Conservation (phyloP, 495 filamentous ascomycete genomes). For the Bryoglossum gracile region DNA sequence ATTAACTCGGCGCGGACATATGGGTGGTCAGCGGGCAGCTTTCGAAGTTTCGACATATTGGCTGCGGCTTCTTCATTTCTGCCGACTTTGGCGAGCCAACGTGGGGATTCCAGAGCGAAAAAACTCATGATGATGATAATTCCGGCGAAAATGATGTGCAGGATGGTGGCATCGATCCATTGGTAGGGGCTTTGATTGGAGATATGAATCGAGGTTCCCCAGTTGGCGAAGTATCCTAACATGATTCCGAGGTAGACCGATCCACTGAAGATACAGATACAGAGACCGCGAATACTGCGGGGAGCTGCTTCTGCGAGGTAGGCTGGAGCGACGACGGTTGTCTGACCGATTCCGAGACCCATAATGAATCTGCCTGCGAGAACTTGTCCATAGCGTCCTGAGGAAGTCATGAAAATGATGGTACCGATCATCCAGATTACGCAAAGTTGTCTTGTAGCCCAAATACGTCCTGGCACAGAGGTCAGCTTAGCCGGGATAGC, state of each 20-base stretch:
- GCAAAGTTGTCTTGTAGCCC: conserved; percentile 62
- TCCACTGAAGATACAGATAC: conserved; percentile 61
- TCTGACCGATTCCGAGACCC: conserved; percentile 56
- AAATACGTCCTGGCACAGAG: conserved; percentile 37
- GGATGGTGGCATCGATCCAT: conserved; percentile 52
- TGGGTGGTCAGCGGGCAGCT: conserved; percentile 17
- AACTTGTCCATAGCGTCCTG: conserved; percentile 53
- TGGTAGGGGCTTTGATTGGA: conserved; percentile 3
- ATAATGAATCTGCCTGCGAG: conserved; percentile 63
- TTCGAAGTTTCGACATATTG: conserved; percentile 26
- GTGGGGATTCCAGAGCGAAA: conserved; percentile 46
- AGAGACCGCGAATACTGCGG: conserved; percentile 56
- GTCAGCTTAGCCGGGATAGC: neutral
- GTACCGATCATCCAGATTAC: conserved; percentile 61
- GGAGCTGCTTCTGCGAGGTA: conserved; percentile 60
- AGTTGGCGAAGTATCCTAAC: conserved; percentile 42
- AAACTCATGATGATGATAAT: conserved; percentile 59
- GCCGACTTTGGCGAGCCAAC: conserved; percentile 49
- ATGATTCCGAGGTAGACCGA: conserved; percentile 58
- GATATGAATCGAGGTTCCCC: conserved; percentile 20
- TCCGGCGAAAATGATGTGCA: conserved; percentile 67
- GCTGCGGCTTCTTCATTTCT: conserved; percentile 39
- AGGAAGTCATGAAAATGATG: conserved; percentile 58
- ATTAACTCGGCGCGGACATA: conserved; percentile 52
- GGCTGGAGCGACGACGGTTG: conserved; percentile 53